These are phyloP conservation scores for Lodderomyces elongisporus DNA, from an alignment of 1,139 yeast species.

Conservation along the genomic window DNA sequence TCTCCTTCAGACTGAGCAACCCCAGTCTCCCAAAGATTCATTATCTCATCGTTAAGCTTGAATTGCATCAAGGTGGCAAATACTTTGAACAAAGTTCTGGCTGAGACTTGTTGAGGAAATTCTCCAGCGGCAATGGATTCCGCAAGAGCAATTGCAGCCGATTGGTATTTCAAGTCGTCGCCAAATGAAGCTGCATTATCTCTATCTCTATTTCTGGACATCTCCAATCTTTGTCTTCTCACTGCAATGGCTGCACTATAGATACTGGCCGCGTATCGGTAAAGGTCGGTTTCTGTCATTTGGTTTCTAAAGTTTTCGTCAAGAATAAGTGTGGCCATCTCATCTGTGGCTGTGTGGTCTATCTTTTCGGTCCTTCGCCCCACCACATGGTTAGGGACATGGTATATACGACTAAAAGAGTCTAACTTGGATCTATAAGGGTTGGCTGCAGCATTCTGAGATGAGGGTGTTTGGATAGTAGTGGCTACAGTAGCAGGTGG, in stretches of 20 bases:
- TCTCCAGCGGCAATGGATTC: slow-evolving; percentile 31
- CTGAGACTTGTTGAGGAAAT: slow-evolving; percentile 21
- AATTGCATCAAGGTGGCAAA: slow-evolving; percentile 21
- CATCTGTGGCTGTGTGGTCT: slow-evolving; percentile 13
- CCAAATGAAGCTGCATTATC: slow-evolving; percentile 29
- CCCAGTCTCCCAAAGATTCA: slow-evolving; percentile 42
- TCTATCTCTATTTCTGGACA: slow-evolving; percentile 33
- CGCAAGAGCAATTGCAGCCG: slow-evolving; percentile 31
- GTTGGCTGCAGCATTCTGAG: too few relatives aligned
- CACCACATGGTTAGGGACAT: slow-evolving; percentile 4
- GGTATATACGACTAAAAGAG: too few relatives aligned
- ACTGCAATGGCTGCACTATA: slow-evolving; percentile 6
- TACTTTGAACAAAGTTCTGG: slow-evolving; percentile 29
- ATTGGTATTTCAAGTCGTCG: slow-evolving; percentile 29
- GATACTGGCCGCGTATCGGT: slow-evolving; percentile 17
- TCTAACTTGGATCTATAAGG: too few relatives aligned
- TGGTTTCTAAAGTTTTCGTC: slow-evolving; percentile 23
- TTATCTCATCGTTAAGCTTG: slow-evolving; percentile 30
- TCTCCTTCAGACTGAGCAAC: slow-evolving; percentile 25
- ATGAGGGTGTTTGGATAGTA: too few relatives aligned
- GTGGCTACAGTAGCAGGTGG: too few relatives aligned
- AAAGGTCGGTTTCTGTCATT: slow-evolving; percentile 25
- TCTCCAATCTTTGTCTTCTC: slow-evolving; percentile 10
- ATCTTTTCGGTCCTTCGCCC: not conserved
- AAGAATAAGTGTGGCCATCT: slow-evolving; percentile 22